phyloP scores from a whole-genome alignment of 306 rosid genomes.

The Cyamopsis tetragonoloba region DNA sequence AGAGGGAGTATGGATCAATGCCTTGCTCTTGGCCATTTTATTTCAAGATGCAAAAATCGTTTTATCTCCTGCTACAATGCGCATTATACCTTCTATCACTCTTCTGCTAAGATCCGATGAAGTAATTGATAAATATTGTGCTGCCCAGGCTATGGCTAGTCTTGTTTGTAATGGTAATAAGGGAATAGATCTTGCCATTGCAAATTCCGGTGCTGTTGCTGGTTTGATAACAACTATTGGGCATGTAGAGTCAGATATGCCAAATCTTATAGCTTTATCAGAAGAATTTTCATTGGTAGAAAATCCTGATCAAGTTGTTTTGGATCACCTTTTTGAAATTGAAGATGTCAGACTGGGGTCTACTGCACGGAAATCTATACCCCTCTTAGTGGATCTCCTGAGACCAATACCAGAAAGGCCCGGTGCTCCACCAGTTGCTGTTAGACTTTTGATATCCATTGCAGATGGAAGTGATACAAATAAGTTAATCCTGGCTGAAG shows the following conservation, averaged over 20 bases:
- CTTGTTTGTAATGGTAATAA: conserved; percentile 73
- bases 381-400: conserved; percentile 90
- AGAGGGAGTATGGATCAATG: conserved; percentile 89
- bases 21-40: conserved; percentile 76
- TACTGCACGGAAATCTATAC: conserved; percentile 80
- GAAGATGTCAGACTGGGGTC: conserved; percentile 88
- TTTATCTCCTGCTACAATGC: conserved; percentile 62
- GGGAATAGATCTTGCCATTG: conserved; percentile 79
- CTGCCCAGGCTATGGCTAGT: conserved; percentile 95
- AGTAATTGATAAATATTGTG: conserved; percentile 75
- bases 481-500: conserved; percentile 85
- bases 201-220: conserved; percentile 87
- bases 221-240: conserved; percentile 83
- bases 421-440: conserved; percentile 87
- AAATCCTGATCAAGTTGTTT: conserved; percentile 88
- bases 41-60: conserved; percentile 71
- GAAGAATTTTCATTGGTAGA: conserved; percentile 74
- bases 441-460: conserved; percentile 75
- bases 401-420: conserved; percentile 96
- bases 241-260: conserved; percentile 67
- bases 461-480: conserved; percentile 89
- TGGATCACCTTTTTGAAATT: conserved; percentile 77
- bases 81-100: conserved; percentile 73
- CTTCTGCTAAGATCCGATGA: conserved; percentile 81
- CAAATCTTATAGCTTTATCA: conserved; percentile 62